phyloP scores from a whole-genome alignment of 768 basidiomycete species.

The Brasilioporus rufonigricans region DNA sequence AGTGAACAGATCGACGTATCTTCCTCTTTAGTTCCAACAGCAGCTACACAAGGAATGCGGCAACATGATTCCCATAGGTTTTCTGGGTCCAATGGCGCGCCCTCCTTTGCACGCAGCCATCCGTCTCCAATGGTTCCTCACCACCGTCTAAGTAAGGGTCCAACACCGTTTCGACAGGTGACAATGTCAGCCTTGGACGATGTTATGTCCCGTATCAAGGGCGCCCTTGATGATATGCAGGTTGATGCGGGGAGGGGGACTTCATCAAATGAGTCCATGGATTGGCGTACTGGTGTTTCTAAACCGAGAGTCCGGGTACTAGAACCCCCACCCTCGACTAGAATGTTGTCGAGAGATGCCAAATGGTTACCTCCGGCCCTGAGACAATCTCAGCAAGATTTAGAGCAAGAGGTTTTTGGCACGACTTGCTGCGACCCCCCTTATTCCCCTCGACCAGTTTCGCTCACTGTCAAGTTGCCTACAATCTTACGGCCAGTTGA shows the following conservation, averaged over 20 bases:
- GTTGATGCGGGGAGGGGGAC: constrained; percentile 34
- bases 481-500: constrained; percentile 40
- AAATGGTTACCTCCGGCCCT: constrained; percentile 61
- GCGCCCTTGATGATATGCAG: constrained; percentile 71
- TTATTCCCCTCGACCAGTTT: constrained; percentile 41
- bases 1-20: constrained; percentile 8
- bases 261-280: constrained; percentile 18
- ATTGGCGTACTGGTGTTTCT: constrained; percentile 20
- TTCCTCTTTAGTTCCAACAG: neutral
- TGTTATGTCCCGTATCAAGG: constrained; percentile 83
- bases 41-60: constrained; percentile 12
- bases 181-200: constrained; percentile 78
- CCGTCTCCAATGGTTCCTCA: constrained; percentile 14
- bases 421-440: constrained; percentile 50
- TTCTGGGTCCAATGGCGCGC: constrained; percentile 19
- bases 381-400: constrained; percentile 36
- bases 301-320: constrained; percentile 22
- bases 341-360: constrained; percentile 33
- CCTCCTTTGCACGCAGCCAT: constrained; percentile 15
- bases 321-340: constrained; percentile 13
- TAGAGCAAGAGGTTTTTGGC: constrained; percentile 43
- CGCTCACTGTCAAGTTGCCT: constrained; percentile 50
- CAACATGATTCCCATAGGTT: constrained; percentile 19
- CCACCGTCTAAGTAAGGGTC: constrained; percentile 24
- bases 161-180: constrained; percentile 41